phyloP scores from a whole-genome alignment of 306 rosid species.

The Cajanus cajan region DNA sequence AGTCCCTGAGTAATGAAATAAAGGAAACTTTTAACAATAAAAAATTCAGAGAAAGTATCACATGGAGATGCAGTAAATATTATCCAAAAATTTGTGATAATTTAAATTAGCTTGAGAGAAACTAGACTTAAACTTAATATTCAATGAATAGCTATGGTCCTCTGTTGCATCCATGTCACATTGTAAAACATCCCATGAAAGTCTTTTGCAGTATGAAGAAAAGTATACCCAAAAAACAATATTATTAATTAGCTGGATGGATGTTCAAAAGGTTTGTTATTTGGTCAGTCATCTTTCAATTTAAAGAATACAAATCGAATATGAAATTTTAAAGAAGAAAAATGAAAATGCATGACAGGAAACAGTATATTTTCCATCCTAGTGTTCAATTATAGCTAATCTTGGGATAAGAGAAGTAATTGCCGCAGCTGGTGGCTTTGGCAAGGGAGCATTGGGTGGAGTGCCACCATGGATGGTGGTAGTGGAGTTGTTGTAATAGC shows the following conservation, averaged over 20 bases:
- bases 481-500: not conserved
- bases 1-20: constrained; percentile 50
- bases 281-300: not conserved
- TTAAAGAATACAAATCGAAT: not conserved
- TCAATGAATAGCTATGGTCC: not conserved
- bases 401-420: not conserved
- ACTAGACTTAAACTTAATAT: not conserved
- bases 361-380: not conserved
- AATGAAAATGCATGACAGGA: not conserved
- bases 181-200: not conserved
- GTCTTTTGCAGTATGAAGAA: not conserved
- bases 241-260: not conserved
- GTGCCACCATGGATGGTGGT: not conserved
- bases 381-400: not conserved
- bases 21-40: constrained; percentile 18
- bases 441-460: not conserved
- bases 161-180: not conserved
- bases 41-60: constrained; percentile 14
- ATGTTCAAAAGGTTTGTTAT: not conserved
- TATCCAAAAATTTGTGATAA: not conserved
- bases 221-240: not conserved
- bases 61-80: constrained; percentile 20
- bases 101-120: constrained; percentile 1
- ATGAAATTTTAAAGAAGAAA: not conserved
- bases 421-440: not conserved